Conservation (phyloP, 108 stramenopile species). For the Pelagomonas calceolata region DNA sequence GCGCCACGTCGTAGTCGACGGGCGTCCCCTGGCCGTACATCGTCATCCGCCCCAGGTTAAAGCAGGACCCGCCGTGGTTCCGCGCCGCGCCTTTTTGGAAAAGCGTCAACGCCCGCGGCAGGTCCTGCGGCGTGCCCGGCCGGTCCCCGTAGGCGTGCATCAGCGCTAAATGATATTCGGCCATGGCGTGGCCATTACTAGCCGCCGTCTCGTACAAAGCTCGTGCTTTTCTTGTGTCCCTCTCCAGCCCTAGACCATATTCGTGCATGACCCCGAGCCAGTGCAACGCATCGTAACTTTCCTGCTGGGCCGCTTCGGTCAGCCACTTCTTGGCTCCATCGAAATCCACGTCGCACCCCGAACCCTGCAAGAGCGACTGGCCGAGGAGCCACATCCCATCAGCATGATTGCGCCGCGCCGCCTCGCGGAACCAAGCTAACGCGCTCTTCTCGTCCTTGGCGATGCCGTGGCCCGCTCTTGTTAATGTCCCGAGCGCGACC, state of each 20-base stretch:
- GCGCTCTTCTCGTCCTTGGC: not conserved
- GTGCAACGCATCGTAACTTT: not conserved
- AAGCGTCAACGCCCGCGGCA: not conserved
- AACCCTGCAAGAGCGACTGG: not conserved
- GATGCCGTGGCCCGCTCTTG: not conserved
- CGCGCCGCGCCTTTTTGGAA: not conserved
- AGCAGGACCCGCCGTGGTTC: not conserved
- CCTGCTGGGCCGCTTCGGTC: not conserved
- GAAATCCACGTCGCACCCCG: not conserved
- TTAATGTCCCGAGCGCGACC: not conserved
- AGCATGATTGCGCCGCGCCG: not conserved
- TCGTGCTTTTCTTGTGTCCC: no score
- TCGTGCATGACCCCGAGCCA: not conserved
- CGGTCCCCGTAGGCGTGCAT: not conserved
- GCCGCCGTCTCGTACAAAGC: not conserved
- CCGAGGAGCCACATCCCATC: not conserved
- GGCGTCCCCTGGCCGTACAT: not conserved
- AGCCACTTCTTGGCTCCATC: not conserved
- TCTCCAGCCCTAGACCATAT: not conserved
- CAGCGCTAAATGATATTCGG: not conserved
- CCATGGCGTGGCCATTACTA: not conserved
- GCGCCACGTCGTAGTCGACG: not conserved
- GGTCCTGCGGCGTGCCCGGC: not conserved
- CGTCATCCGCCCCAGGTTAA: not conserved
- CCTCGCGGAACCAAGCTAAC: not conserved